These are phyloP conservation scores for Starmerella sp. DNA, from an alignment of 805 yeast species.

Conservation along the genomic window DNA sequence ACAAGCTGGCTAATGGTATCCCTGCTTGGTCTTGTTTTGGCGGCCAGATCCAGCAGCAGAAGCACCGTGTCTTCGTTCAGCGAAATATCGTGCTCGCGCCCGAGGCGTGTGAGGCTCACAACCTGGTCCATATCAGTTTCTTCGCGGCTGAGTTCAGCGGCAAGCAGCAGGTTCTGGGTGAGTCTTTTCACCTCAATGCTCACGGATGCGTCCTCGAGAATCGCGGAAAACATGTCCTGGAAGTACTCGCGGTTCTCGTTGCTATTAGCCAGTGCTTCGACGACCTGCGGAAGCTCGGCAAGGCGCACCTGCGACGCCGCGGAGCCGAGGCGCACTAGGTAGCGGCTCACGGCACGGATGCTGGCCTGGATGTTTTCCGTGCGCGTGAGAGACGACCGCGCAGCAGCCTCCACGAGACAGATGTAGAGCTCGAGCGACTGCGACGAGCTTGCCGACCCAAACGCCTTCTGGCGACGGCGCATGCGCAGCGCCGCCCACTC, in stretches of 20 bases:
- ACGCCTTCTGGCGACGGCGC: slow-evolving; percentile 22
- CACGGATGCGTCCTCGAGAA: slow-evolving; percentile 12
- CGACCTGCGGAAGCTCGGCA: slow-evolving; percentile 21
- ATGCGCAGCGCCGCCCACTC: slow-evolving; percentile 27
- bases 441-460: background rate
- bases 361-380: slow-evolving; percentile 5
- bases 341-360: slow-evolving; percentile 20
- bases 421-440: slow-evolving; percentile 13
- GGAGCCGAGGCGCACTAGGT: slow-evolving; percentile 21
- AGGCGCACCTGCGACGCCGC: slow-evolving; percentile 16
- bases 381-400: slow-evolving; percentile 8
- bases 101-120: slow-evolving; percentile 5
- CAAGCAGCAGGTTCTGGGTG: slow-evolving; percentile 21
- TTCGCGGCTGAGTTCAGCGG: background rate
- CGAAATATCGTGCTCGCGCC: slow-evolving; percentile 3
- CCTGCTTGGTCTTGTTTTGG: background rate
- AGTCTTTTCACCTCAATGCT: slow-evolving; percentile 19
- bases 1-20: slow-evolving; percentile 7
- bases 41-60: slow-evolving; percentile 7
- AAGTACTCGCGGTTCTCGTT: slow-evolving; percentile 2
- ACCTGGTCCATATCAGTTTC: background rate
- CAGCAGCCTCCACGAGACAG: slow-evolving; percentile 22
- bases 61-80: slow-evolving; percentile 18
- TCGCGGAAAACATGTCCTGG: slow-evolving; percentile 11
- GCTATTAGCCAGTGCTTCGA: slow-evolving; percentile 12